phyloP scores from a whole-genome alignment of 1,139 yeast species.

The Magnusiomyces ingens region DNA sequence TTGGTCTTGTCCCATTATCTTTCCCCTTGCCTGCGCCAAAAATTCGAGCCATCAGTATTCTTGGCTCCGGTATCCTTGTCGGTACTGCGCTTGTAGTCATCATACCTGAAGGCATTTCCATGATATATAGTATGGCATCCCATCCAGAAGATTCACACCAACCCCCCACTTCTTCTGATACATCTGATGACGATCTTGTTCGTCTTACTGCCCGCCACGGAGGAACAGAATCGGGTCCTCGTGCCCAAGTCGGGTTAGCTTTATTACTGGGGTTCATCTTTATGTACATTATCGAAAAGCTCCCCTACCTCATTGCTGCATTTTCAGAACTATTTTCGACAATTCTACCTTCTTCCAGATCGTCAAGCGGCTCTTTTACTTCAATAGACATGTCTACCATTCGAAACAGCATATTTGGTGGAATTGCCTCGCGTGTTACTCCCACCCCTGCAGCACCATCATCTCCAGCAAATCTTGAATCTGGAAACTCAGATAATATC shows the following conservation, averaged over 20 bases:
- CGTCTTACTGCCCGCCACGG: not conserved
- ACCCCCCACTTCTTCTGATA: not conserved
- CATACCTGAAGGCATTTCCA: slow-evolving; percentile 63
- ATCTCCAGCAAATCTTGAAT: not conserved
- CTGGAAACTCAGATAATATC: not conserved
- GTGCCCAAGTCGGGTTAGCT: slow-evolving; percentile 32
- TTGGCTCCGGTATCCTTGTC: slow-evolving; percentile 57
- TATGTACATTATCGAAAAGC: slow-evolving; percentile 46
- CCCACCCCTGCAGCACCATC: not conserved
- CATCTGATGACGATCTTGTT: slow-evolving; percentile 4
- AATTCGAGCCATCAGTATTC: slow-evolving; percentile 38
- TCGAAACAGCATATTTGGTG: slow-evolving; percentile 7
- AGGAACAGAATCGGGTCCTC: not conserved
- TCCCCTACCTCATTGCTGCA: slow-evolving; percentile 20
- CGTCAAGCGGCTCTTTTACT: slow-evolving; percentile 9
- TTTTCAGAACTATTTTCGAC: not conserved
- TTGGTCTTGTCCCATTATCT: slow-evolving; percentile 37
- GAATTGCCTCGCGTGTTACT: not conserved
- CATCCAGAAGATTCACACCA: not conserved
- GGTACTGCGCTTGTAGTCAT: slow-evolving; percentile 61
- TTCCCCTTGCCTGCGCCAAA: slow-evolving; percentile 29
- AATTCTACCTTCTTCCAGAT: not conserved
- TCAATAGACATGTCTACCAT: slow-evolving; percentile 19
- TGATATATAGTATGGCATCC: slow-evolving; percentile 30
- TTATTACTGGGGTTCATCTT: slow-evolving; percentile 45